Percentiles rank a stretch among this genome's conserved stretches.
These are phyloP conservation scores for Protea cynaroides DNA, from an alignment of 164 flowering plant genomes.

Conservation along the genomic window DNA sequence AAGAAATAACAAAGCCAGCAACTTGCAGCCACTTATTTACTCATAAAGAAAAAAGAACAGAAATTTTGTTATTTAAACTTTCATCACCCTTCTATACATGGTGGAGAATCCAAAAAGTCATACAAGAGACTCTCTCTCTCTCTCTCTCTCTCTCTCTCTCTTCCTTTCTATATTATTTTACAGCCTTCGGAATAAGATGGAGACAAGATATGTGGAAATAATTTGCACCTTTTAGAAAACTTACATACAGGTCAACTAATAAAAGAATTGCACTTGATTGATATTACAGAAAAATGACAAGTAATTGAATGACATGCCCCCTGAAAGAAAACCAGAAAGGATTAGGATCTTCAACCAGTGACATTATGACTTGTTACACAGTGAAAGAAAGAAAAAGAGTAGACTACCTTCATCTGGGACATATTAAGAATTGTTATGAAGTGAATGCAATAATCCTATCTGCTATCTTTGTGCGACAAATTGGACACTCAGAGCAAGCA, in stretches of 20 bases:
- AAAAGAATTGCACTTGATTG: constrained; percentile 55
- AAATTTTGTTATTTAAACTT: background rate
- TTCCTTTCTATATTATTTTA: constrained; percentile 21
- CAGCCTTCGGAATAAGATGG: constrained; percentile 21
- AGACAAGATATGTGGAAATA: constrained; percentile 20
- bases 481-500: constrained; percentile 92
- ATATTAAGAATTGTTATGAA: constrained; percentile 29
- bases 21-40: background rate
- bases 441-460: constrained; percentile 93
- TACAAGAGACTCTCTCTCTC: background rate
- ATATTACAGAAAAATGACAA: constrained; percentile 26
- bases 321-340: constrained; percentile 22
- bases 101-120: background rate
- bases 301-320: constrained; percentile 24
- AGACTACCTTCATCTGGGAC: constrained; percentile 1
- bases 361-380: too few species aligned
- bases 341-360: background rate
- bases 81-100: constrained; percentile 16
- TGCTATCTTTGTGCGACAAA: constrained; percentile 80
- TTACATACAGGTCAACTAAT: constrained; percentile 62
- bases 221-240: constrained; percentile 20
- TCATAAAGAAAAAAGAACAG: background rate
- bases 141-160: constrained; percentile 1
- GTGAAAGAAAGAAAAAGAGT: background rate
- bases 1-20: background rate